phyloP scores from a whole-genome alignment of 2,329 filamentous ascomycete species.

The Chaetomium sp. region DNA sequence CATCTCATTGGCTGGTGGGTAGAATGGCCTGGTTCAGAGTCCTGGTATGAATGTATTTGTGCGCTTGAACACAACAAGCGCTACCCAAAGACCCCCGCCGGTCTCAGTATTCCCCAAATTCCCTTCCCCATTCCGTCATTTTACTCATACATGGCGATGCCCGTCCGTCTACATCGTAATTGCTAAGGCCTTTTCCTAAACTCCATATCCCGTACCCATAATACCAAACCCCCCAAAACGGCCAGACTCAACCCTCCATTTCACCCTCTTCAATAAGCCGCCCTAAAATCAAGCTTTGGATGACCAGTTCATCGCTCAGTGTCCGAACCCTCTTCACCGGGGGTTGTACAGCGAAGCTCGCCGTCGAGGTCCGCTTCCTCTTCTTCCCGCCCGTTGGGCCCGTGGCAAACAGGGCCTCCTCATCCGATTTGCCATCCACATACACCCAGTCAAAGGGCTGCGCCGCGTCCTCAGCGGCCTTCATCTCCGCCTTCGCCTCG shows the following conservation, averaged over 20 bases:
- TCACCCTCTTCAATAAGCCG: conserved; percentile 68
- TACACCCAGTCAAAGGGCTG: conserved; percentile 75
- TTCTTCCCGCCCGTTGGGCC: conserved; percentile 33
- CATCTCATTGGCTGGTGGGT: too few species aligned
- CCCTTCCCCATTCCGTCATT: not conserved
- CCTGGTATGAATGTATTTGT: too few species aligned
- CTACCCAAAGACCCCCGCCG: not conserved
- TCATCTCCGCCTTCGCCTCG: conserved; percentile 63
- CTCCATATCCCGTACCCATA: not conserved
- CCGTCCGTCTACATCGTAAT: not conserved
- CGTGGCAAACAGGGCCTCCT: conserved; percentile 37
- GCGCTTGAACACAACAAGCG: not conserved
- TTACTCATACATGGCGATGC: conserved; percentile 5
- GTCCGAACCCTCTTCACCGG: conserved; percentile 61
- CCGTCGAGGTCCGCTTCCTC: conserved; percentile 41
- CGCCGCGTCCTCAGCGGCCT: conserved; percentile 51
- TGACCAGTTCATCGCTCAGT: conserved; percentile 81
- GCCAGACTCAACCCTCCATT: conserved; percentile 34
- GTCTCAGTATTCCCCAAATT: not conserved
- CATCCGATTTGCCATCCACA: conserved; percentile 63
- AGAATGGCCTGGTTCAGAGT: too few species aligned
- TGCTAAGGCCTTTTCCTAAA: not conserved
- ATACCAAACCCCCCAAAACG: not conserved
- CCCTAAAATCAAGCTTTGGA: conserved; percentile 90
- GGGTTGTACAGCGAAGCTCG: conserved; percentile 35